Evolutionary conservation across 768 basidiomycete species (phyloP).

Genomic region (Russula earlei): DNA sequence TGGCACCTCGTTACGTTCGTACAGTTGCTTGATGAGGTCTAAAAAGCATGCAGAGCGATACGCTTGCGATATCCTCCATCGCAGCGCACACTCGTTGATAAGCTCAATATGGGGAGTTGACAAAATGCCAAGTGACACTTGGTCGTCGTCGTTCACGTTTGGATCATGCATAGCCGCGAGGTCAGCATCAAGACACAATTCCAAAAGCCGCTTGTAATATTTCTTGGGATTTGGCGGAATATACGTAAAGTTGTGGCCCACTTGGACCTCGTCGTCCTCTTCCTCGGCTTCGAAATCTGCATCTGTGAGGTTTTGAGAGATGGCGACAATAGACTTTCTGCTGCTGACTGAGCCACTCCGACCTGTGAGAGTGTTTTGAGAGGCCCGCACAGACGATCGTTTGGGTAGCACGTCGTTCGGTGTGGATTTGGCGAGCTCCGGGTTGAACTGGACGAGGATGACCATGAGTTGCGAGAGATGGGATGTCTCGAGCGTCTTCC

Average conservation of each 20-base stretch:
- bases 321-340: conserved; percentile 43
- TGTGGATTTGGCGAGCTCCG: conserved; percentile 74
- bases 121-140: conserved; percentile 89
- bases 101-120: conserved; percentile 71
- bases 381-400: conserved; percentile 35
- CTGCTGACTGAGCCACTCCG: conserved; percentile 60
- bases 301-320: conserved; percentile 23
- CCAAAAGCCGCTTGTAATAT: conserved; percentile 77
- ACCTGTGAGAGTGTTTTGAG: conserved; percentile 37
- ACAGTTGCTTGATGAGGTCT: conserved; percentile 77
- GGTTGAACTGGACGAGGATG: conserved; percentile 76
- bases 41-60: conserved; percentile 76
- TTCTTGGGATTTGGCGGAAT: conserved; percentile 84
- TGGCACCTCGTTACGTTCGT: conserved; percentile 84
- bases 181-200: conserved; percentile 75
- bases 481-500: conserved; percentile 73
- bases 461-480: conserved; percentile 85
- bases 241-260: conserved; percentile 75
- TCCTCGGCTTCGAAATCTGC: conserved; percentile 33
- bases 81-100: conserved; percentile 76
- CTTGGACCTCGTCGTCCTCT: conserved; percentile 60
- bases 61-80: conserved; percentile 81
- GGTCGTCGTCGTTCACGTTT: conserved; percentile 88
- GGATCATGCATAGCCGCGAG: conserved; percentile 84
- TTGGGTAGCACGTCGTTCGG: conserved; percentile 42